Conservation (phyloP, 768 basidiomycete species). For the Phylloporus sp. region DNA sequence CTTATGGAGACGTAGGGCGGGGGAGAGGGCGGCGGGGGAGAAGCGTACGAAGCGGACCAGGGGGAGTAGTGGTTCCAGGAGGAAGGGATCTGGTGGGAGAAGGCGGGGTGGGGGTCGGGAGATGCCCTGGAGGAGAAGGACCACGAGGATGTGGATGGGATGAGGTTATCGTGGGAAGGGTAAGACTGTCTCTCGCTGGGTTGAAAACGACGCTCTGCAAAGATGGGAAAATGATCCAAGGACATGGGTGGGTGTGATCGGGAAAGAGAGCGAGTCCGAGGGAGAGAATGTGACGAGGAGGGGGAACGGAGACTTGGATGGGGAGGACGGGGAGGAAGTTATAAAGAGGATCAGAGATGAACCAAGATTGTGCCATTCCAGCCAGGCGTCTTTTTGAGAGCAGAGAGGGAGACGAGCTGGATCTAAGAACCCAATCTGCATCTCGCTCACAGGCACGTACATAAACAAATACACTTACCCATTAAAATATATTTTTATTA, state of each 20-base stretch:
- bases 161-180: constrained; percentile 19
- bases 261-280: not conserved
- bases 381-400: not conserved
- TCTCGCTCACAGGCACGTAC: constrained; percentile 7
- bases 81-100: constrained; percentile 11
- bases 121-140: constrained; percentile 22
- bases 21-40: constrained; percentile 22
- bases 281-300: constrained; percentile 2
- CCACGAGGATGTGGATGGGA: constrained; percentile 24
- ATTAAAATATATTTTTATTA: too few relatives aligned
- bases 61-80: constrained; percentile 23
- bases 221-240: constrained; percentile 31
- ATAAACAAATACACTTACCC: too few relatives aligned
- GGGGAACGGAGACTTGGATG: constrained; percentile 11
- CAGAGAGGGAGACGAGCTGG: not conserved
- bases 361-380: constrained; percentile 20
- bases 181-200: constrained; percentile 22
- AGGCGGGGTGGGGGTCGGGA: constrained; percentile 13
- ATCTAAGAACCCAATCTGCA: constrained; percentile 29
- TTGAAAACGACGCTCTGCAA: constrained; percentile 31
- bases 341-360: constrained; percentile 31
- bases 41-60: constrained; percentile 13
- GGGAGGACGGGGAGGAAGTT: constrained; percentile 15
- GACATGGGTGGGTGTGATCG: constrained; percentile 22
- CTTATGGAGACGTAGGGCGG: constrained; percentile 20